Evolutionary conservation across 305 asterid genomes (phyloP), one percentile per base, ranked within the genome.

Genomic region (Fraxinus ornus): DNA sequence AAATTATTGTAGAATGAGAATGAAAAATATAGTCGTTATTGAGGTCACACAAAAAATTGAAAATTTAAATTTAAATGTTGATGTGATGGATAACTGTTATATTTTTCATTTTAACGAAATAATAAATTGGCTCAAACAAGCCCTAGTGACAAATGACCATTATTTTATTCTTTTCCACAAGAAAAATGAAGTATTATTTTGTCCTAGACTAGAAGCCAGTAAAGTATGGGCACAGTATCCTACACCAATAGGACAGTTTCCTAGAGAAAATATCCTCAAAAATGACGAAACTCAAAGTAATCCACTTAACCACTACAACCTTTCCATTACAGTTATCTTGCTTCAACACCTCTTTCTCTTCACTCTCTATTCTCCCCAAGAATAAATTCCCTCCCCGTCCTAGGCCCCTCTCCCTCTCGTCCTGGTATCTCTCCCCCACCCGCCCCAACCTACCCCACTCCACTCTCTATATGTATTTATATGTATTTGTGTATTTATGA

Each of bases 211-310:
- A 36, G 39, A 36, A 37, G 10, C 2, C 41, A 6, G 41, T 37
- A 37, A 37, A 7, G 10, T 37, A 37, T 37, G 12, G 9, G 74
- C n/a, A 10, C 37, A 28, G 3, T 13, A 30, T 30, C 41, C 39
- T 32, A 32, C 39, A 13, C 44, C 76, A 32, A 32, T 30, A 13
- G 76, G 24, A 15, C 10, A 13, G 24, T 28, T 66, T 17, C 76
- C 30, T 7, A 0, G 2, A 26, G 36, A 41, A 22, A 36, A 73
- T 21, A 66, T 66, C 74, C 55, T 76, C 76, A 72, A 22, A 36
- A 64, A 83, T 83, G 89, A 35, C 68, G 88, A 86, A 49, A 75
- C 78, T 78, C 77, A 79, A 76, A n/a, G 85, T 19, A 79, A 75
- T 78, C 75, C 85, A 82, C 24, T 79, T 79, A 22, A 24, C 28